Conservation (phyloP, 176 grass and related monocot genomes). For the Raddia guianensis region DNA sequence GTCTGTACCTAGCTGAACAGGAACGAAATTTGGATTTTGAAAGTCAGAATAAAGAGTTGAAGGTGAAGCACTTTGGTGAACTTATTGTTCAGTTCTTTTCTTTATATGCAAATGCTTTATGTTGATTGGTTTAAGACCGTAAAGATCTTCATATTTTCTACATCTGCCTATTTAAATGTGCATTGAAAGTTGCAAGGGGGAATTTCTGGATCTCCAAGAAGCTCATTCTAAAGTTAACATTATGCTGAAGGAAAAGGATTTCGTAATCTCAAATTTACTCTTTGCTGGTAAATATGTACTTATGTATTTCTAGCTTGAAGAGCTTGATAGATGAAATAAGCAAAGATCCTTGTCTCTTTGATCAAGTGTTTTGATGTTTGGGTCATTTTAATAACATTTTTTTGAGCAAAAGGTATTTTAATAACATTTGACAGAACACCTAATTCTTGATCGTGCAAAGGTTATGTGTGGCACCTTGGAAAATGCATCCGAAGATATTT, state of each 20-base stretch:
- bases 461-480: slow-evolving; percentile 52
- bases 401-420: not conserved
- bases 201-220: slow-evolving; percentile 63
- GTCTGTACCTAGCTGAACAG: slow-evolving; percentile 58
- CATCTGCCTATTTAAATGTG: slow-evolving; percentile 47
- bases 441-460: slow-evolving; percentile 69
- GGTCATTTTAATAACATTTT: not conserved
- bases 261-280: slow-evolving; percentile 80
- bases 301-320: slow-evolving; percentile 12
- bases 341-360: not conserved
- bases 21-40: slow-evolving; percentile 61
- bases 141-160: slow-evolving; percentile 22
- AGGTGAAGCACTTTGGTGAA: slow-evolving; percentile 51
- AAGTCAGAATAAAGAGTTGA: slow-evolving; percentile 61
- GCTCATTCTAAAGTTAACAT: slow-evolving; percentile 44
- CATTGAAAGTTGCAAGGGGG: slow-evolving; percentile 57
- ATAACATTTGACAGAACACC: slow-evolving; percentile 48
- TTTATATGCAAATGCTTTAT: not conserved
- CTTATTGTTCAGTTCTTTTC: not conserved
- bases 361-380: slow-evolving; percentile 26
- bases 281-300: slow-evolving; percentile 42
- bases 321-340: not conserved
- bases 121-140: not conserved
- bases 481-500: slow-evolving; percentile 62
- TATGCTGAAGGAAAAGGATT: slow-evolving; percentile 69